Base-by-base conservation (phyloP, 148 eudicot genomes). In the Mesembryanthemum crystallinum region DNA sequence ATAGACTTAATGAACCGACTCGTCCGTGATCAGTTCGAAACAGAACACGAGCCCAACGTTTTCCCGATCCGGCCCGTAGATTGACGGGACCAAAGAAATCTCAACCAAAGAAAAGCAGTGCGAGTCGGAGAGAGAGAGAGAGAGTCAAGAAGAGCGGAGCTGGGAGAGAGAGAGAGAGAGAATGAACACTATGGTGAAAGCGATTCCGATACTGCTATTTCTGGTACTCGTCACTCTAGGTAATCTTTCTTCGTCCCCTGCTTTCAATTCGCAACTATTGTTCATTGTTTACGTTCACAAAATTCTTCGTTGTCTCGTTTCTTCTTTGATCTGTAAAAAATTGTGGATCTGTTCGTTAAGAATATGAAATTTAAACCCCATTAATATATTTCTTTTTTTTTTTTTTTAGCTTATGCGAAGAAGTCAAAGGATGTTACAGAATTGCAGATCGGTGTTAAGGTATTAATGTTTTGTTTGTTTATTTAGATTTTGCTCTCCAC, bases 371-470 rank as follows among this genome's bases (percentile, higher is more conserved):
- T 17, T 10, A 17, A 67, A 61, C 32, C 37, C 35, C 23, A 13
- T 17, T 52, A 11, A 52, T 71, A 25, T n/a, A 23, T 43, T 24
- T 62, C 66, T 20, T 13, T 27, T 37, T 10, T 1, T 21, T 3
- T 0, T 49, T 2, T 33, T 63, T 73, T 81, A 83, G 90, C 78
- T 77, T 90, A 60, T 67, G 97, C 97, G 3, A 89, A 89, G 82
- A 90, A 88, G 51, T 83, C 97, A 0, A 81, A 71, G 25, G 99
- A 92, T 85, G 98, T 95, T 8, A 89, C 85, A 28, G 92, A 88
- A 78, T 59, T 96, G 75, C 98, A 90, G 91, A 96, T 96, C 89
- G 99, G 98, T 72, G 98, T 96, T 27, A 96, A 96, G 99, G 99
- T 95, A 78, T 18, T 9, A 45, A 67, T 59, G 27, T 24, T 32